Evolutionary conservation across 805 yeast species (phyloP).

Genomic region (Candida patagonica): DNA sequence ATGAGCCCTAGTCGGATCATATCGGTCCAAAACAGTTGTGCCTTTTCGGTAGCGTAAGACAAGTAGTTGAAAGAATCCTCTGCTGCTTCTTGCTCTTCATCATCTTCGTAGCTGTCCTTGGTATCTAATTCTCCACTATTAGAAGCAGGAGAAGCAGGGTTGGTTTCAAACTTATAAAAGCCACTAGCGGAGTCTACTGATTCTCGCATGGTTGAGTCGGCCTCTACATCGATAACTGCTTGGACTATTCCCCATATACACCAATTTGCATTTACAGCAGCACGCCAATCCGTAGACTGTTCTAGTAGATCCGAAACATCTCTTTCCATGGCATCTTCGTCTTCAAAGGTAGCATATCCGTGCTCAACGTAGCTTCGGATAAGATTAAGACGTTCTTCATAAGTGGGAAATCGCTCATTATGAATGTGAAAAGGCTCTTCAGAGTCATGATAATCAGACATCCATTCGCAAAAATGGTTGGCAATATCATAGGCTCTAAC

Average conservation of each 20-base stretch:
- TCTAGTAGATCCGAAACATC: slow-evolving; percentile 47
- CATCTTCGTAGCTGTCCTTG: neutral
- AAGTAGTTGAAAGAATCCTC: slow-evolving; percentile 69
- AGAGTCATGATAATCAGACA: slow-evolving; percentile 78
- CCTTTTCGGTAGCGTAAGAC: slow-evolving; percentile 65
- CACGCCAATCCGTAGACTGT: slow-evolving; percentile 69
- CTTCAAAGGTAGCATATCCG: slow-evolving; percentile 26
- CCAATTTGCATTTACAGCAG: slow-evolving; percentile 75
- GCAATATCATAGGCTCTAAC: slow-evolving; percentile 83
- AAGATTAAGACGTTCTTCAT: slow-evolving; percentile 59
- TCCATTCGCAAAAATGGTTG: slow-evolving; percentile 95
- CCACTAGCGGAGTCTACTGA: slow-evolving; percentile 32
- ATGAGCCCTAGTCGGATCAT: slow-evolving; percentile 50
- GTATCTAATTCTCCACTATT: neutral
- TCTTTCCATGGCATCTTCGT: slow-evolving; percentile 31
- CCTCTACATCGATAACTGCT: slow-evolving; percentile 40
- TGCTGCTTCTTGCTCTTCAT: slow-evolving; percentile 22
- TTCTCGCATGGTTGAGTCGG: slow-evolving; percentile 33
- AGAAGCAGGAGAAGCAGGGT: slow-evolving; percentile 1
- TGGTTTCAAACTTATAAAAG: slow-evolving; percentile 21
- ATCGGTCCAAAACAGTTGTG: slow-evolving; percentile 67
- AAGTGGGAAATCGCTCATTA: slow-evolving; percentile 52
- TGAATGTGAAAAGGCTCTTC: slow-evolving; percentile 46
- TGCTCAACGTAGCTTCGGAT: slow-evolving; percentile 68
- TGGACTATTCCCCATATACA: slow-evolving; percentile 87